Percentiles rank a stretch among this genome's conserved stretches.
These are phyloP conservation scores for Gynandropsis gynandra DNA, from an alignment of 345 rosid species.

Conservation along the genomic window DNA sequence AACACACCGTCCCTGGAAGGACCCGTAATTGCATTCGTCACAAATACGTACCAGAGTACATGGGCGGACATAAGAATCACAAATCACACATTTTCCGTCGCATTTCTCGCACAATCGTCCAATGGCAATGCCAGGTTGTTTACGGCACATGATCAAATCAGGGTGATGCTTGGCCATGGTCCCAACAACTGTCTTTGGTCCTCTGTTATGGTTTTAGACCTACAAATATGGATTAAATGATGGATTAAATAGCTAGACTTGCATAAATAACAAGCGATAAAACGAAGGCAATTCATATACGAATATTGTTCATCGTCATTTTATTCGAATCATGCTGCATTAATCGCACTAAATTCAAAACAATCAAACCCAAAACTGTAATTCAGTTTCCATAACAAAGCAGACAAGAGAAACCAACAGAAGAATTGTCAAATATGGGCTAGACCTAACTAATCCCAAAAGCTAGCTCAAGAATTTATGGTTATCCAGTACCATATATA, in stretches of 20 bases:
- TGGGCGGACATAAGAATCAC: slow-evolving; percentile 63
- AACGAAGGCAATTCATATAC: too few species aligned
- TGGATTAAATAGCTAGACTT: too few species aligned
- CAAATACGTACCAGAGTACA: slow-evolving; percentile 68
- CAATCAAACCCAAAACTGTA: slow-evolving; percentile 2
- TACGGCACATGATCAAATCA: slow-evolving; percentile 67
- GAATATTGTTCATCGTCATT: not conserved
- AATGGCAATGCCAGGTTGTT: slow-evolving; percentile 70
- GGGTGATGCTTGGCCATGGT: slow-evolving; percentile 74
- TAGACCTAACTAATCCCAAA: not conserved
- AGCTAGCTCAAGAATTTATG: not conserved
- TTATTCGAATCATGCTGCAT: not conserved
- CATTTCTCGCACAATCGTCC: slow-evolving; percentile 63
- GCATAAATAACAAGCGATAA: too few species aligned
- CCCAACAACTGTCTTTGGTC: not conserved
- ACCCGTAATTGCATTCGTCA: slow-evolving; percentile 70
- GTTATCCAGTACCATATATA: too few species aligned
- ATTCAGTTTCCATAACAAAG: not conserved
- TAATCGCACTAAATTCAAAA: not conserved
- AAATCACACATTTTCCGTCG: slow-evolving; percentile 64
- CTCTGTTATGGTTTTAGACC: not conserved
- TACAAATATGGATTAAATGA: not conserved
- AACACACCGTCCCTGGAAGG: slow-evolving; percentile 68
- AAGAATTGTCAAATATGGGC: not conserved
- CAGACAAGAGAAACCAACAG: not conserved